Conservation (phyloP, 176 grass and related monocot species). For the Raddia distichophylla region DNA sequence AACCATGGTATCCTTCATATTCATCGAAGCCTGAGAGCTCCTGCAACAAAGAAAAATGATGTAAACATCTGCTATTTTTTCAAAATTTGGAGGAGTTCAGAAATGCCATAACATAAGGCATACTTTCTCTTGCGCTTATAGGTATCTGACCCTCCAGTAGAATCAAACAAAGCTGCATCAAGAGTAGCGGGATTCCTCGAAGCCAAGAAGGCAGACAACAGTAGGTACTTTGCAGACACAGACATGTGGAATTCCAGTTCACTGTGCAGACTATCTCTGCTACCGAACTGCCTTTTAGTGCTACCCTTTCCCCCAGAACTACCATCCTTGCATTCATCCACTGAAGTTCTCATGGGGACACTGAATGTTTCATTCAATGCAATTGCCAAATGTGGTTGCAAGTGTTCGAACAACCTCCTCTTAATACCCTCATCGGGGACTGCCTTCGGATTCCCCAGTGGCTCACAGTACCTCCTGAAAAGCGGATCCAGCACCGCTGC, state of each 20-base stretch:
- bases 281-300: slow-evolving; percentile 50
- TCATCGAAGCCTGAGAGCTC: slow-evolving; percentile 65
- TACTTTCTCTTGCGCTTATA: slow-evolving; percentile 86
- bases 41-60: slow-evolving; percentile 45
- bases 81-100: neutral
- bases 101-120: neutral
- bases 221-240: slow-evolving; percentile 78
- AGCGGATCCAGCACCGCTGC: slow-evolving; percentile 61
- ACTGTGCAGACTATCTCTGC: slow-evolving; percentile 41
- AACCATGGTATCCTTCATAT: slow-evolving; percentile 59
- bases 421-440: slow-evolving; percentile 67
- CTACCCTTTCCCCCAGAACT: slow-evolving; percentile 45
- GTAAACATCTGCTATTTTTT: slow-evolving; percentile 21
- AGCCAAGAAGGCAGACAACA: slow-evolving; percentile 89
- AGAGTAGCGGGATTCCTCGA: slow-evolving; percentile 86
- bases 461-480: slow-evolving; percentile 87
- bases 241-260: slow-evolving; percentile 96
- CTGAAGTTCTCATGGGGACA: slow-evolving; percentile 56
- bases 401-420: slow-evolving; percentile 73
- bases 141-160: slow-evolving; percentile 72
- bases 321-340: slow-evolving; percentile 35
- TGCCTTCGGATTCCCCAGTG: slow-evolving; percentile 58
- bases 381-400: slow-evolving; percentile 76
- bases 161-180: slow-evolving; percentile 92
- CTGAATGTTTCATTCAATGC: slow-evolving; percentile 81